phyloP scores from a whole-genome alignment of 441 rosid genomes.

The Viola pubescens region DNA sequence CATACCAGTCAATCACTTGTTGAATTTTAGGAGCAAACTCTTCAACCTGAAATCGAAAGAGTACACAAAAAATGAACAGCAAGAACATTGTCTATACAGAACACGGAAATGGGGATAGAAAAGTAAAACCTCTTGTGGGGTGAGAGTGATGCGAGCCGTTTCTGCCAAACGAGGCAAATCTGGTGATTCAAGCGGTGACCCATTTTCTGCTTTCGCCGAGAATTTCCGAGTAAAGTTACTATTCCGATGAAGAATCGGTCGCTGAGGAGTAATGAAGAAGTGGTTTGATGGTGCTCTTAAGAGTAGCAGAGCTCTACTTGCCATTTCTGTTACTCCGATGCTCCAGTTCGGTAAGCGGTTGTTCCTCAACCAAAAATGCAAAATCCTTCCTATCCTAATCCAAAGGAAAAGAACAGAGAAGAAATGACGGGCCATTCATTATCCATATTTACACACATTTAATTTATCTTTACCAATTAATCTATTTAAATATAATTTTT shows the following conservation, averaged over 20 bases:
- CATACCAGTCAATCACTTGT: conserved; percentile 66
- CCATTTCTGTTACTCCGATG: conserved; percentile 15
- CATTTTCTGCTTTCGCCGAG: conserved; percentile 14
- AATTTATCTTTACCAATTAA: too few species aligned
- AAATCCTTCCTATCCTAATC: too few species aligned
- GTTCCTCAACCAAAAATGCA: too few species aligned
- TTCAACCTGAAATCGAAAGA: conserved; percentile 33
- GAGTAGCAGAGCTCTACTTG: conserved; percentile 28
- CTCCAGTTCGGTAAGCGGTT: too few species aligned
- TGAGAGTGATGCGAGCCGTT: conserved; percentile 72
- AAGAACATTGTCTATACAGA: neutral
- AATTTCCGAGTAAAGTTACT: conserved; percentile 8
- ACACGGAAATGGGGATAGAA: neutral
- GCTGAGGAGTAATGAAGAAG: conserved; percentile 2
- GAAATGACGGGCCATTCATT: too few species aligned
- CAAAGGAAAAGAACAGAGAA: too few species aligned
- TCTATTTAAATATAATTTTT: too few species aligned
- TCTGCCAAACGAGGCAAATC: conserved; percentile 59
- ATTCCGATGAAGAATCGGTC: neutral
- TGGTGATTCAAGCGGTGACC: conserved; percentile 44
- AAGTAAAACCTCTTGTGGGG: conserved; percentile 42
- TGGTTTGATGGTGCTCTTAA: conserved; percentile 20
- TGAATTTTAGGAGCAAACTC: conserved; percentile 61
- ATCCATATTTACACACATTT: too few species aligned
- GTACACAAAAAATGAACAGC: neutral